Base-by-base conservation (phyloP, 2,329 filamentous ascomycete species). In the Blumeriella jaapii region DNA sequence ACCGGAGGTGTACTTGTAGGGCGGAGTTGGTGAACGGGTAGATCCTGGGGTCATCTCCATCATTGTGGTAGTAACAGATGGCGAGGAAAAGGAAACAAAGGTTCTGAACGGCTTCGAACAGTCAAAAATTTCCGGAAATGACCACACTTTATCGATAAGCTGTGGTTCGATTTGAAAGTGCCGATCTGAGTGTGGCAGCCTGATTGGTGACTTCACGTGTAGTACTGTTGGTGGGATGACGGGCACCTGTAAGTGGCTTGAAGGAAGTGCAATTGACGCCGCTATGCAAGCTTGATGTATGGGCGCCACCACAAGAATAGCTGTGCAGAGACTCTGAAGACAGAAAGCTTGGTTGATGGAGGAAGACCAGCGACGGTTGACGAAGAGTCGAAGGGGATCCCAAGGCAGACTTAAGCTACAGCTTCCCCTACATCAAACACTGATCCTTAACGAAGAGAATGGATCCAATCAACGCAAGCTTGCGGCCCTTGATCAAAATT, bases 31-130 rank as follows among this genome's bases (percentile, higher is more conserved):
- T 32, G 53, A 55, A 29, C 46, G 47, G 30, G 46, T 37, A 18
- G 53, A 55, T 44, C 52, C 49, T 38, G 52, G 53, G 41, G 52
- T 55, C 36, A 55, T 36, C 14, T 55, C 52, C 53, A 55, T 55
- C 14, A 41, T 48, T 43, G 44, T 33, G 32, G 37, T 24, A n/a
- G 22, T 9, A n/a, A 11, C 6, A n/a, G 38, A 43, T 39, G 27
- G 40, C 30, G 29, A 31, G 36, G 39, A 34, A 31, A 36, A 40
- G 34, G 29, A 14, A 38, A 37, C 31, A 45, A 24, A n/a, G n/a
- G n/a, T n/a, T n/a, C n/a, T 8, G 22, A 24, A 8, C 7, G 3
- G 22, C 10, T 36, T 18, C 18, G 17, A 31, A 12, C 2, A 26
- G 34, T 40, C 33, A 41, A 42, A 42, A 36, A 33, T 30, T 36